These are phyloP conservation scores for Sugiyamaella xylanicola DNA, from an alignment of 1,139 yeast genomes.

Conservation along the genomic window DNA sequence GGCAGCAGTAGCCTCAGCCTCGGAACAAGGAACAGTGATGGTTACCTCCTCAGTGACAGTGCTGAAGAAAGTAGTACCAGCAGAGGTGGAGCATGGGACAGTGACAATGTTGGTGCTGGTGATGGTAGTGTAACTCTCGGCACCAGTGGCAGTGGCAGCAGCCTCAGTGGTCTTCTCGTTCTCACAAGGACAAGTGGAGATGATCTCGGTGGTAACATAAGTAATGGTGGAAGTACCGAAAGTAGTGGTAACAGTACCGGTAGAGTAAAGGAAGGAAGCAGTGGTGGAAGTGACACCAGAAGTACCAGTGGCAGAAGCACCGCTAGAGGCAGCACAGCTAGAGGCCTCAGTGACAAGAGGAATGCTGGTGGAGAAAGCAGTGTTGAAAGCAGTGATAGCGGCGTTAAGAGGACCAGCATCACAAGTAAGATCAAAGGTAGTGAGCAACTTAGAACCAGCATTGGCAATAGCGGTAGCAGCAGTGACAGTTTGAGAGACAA, in stretches of 20 bases:
- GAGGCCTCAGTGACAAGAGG: slow-evolving; percentile 16
- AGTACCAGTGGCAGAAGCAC: slow-evolving; percentile 5
- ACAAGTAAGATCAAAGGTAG: slow-evolving; percentile 17
- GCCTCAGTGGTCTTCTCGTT: slow-evolving; percentile 15
- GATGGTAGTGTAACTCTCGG: slow-evolving; percentile 12
- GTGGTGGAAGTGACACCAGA: slow-evolving; percentile 13
- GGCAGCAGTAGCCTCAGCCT: slow-evolving; percentile 7
- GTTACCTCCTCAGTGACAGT: slow-evolving; percentile 9
- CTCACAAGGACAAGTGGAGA: slow-evolving; percentile 22
- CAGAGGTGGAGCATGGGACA: slow-evolving; percentile 17
- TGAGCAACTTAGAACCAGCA: slow-evolving; percentile 12
- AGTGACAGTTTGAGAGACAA: slow-evolving; percentile 2
- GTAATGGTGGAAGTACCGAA: slow-evolving; percentile 20
- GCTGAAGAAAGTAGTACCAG: slow-evolving; percentile 10
- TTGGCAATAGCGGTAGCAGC: slow-evolving; percentile 6
- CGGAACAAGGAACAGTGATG: slow-evolving; percentile 19
- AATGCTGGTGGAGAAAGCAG: slow-evolving; percentile 7
- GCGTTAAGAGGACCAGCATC: slow-evolving; percentile 17
- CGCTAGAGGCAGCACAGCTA: slow-evolving; percentile 8
- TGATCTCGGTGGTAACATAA: slow-evolving; percentile 17
- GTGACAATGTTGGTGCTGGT: slow-evolving; percentile 13
- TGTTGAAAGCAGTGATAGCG: slow-evolving; percentile 18
- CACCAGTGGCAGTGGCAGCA: background rate
- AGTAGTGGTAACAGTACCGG: slow-evolving; percentile 18
- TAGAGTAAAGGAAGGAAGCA: slow-evolving; percentile 14